These are phyloP conservation scores for Acanthamoeba sp. DNA, from an alignment of 208 protist species.

Conservation along the genomic window DNA sequence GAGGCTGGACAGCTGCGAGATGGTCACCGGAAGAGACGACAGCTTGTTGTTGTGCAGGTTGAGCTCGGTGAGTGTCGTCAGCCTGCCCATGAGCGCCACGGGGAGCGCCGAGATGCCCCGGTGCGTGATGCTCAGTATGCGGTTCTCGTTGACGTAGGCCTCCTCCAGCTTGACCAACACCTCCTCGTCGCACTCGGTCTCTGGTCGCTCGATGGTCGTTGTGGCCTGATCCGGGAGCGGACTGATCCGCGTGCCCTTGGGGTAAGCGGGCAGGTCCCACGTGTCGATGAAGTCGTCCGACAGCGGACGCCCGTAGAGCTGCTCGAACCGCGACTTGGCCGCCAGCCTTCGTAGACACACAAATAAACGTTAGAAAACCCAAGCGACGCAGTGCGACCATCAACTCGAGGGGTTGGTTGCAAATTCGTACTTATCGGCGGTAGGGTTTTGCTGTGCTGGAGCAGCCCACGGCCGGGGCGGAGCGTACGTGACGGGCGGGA, in stretches of 20 bases:
- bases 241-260: too few relatives aligned
- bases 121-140: slow-evolving; percentile 42
- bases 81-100: neutral
- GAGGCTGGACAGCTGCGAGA: neutral
- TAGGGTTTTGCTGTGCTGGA: too few relatives aligned
- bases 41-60: slow-evolving; percentile 66
- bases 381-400: neutral
- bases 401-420: too few relatives aligned
- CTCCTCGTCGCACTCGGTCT: neutral
- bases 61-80: slow-evolving; percentile 18
- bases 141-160: slow-evolving; percentile 22
- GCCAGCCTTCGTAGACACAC: neutral
- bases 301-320: neutral
- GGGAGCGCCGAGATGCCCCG: neutral
- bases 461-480: too few relatives aligned
- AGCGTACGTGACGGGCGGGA: too few relatives aligned
- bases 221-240: neutral
- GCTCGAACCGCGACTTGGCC: neutral
- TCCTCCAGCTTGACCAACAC: neutral
- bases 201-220: neutral
- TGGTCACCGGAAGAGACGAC: neutral
- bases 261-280: neutral
- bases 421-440: too few relatives aligned
- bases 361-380: too few relatives aligned
- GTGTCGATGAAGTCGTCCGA: neutral